Base-by-base conservation (phyloP, 2,329 filamentous ascomycete species). In the Falciphora oryzae region DNA sequence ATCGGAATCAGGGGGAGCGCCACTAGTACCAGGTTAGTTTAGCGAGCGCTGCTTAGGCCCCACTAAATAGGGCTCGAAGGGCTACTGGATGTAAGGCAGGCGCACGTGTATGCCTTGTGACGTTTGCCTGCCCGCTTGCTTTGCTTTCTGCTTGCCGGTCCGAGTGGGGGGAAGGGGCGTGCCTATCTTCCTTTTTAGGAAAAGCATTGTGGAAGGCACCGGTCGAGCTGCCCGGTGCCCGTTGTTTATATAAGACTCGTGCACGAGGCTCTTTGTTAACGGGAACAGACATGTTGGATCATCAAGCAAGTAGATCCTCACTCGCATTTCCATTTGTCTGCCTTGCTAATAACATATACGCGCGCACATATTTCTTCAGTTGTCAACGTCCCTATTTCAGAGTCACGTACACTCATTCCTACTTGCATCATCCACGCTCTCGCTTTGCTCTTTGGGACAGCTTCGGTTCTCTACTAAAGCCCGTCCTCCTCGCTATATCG, bases 21-120 rank as follows among this genome's bases (percentile, higher is more conserved):
- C n/a, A n/a, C n/a, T n/a, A 53, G 44, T 53, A n/a, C n/a, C n/a
- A n/a, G n/a, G 44, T 53, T 53, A 53, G 44, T 53, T 53, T 53
- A 53, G n/a, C n/a, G n/a, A n/a, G n/a, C n/a, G n/a, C n/a, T n/a
- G n/a, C n/a, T n/a, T n/a, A n/a, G n/a, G n/a, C n/a, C n/a, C n/a
- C n/a, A n/a, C n/a, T n/a, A n/a, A n/a, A n/a, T n/a, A n/a, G n/a
- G n/a, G n/a, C n/a, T n/a, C n/a, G n/a, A n/a, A n/a, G n/a, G n/a
- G n/a, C n/a, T n/a, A 53, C 22, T 2, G n/a, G 44, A n/a, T 4
- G 44, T 53, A 53, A 53, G 44, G 44, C 44, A n/a, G 44, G 44
- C 22, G 44, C 44, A 50, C 13, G n/a, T 25, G 4, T 53, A 22
- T 25, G 44, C 44, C 44, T 22, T 53, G 44, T 11, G 44, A 53